Evolutionary conservation across 176 grass and related monocot genomes (phyloP).

Genomic region (Alopecurus myosuroides): DNA sequence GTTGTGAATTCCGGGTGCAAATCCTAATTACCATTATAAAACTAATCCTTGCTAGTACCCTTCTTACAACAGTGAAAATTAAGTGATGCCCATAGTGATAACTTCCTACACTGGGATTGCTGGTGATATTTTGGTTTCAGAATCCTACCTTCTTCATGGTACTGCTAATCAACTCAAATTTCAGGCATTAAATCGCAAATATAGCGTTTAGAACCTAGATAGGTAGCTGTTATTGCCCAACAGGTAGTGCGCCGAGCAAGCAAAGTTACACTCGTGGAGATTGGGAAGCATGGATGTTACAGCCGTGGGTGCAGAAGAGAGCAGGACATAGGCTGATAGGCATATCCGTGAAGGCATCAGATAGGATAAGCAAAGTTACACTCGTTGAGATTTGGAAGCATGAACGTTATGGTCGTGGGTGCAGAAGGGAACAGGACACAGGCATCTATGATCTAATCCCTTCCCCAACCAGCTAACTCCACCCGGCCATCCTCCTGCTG

Average conservation of each 20-base stretch:
- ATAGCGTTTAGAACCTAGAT: not conserved
- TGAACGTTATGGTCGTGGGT: too few relatives aligned
- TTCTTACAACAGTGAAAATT: not conserved
- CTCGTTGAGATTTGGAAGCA: too few relatives aligned
- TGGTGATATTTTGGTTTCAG: not conserved
- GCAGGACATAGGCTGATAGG: too few relatives aligned
- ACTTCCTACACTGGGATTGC: not conserved
- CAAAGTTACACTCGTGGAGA: not conserved
- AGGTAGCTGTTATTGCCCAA: not conserved
- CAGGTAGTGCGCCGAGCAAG: not conserved
- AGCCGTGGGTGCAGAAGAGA: too few relatives aligned
- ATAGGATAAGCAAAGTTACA: too few relatives aligned
- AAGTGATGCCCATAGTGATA: not conserved
- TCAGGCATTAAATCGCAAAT: not conserved
- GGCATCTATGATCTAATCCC: not conserved
- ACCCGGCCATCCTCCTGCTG: not conserved
- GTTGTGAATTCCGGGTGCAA: not conserved
- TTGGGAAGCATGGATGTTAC: not conserved
- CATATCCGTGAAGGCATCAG: too few relatives aligned
- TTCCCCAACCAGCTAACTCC: not conserved
- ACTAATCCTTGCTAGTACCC: not conserved
- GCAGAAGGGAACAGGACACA: too few relatives aligned
- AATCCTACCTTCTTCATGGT: not conserved
- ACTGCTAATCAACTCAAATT: not conserved
- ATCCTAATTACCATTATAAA: not conserved